Evolutionary conservation across 2,329 filamentous ascomycete species (phyloP).

Genomic region (Fusarium tjaetaba): DNA sequence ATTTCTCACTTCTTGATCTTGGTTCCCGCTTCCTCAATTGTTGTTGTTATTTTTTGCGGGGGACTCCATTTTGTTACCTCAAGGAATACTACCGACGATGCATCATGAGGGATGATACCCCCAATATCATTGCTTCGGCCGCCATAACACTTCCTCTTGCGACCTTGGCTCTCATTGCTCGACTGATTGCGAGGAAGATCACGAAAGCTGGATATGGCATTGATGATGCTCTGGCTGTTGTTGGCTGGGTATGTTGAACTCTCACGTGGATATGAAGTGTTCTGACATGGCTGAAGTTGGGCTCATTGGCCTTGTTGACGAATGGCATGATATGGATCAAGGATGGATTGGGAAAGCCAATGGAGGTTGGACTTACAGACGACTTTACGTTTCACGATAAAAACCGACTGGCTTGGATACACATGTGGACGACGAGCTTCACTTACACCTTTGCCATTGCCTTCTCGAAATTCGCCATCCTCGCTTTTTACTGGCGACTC

Average conservation of each 20-base stretch:
- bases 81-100: slow-evolving; percentile 15
- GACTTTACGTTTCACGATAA: slow-evolving; percentile 24
- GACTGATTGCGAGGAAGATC: slow-evolving; percentile 34
- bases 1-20: slow-evolving; percentile 9
- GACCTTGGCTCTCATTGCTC: slow-evolving; percentile 28
- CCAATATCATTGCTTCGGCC: slow-evolving; percentile 36
- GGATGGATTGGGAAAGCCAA: slow-evolving; percentile 30
- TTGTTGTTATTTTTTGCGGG: not conserved
- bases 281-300: slow-evolving; percentile 16
- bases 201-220: slow-evolving; percentile 38
- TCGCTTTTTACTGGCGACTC: slow-evolving; percentile 46
- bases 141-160: slow-evolving; percentile 35
- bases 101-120: slow-evolving; percentile 39
- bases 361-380: slow-evolving; percentile 26
- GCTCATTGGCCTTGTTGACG: slow-evolving; percentile 30
- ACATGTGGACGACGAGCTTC: slow-evolving; percentile 43
- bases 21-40: slow-evolving; percentile 3
- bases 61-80: not conserved
- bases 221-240: slow-evolving; percentile 34
- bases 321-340: slow-evolving; percentile 32
- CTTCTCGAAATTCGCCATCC: slow-evolving; percentile 44
- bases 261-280: not conserved
- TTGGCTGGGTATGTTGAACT: slow-evolving; percentile 33
- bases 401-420: slow-evolving; percentile 27
- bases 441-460: slow-evolving; percentile 44